Conservation (phyloP, 2,329 filamentous ascomycete species). For the Paraconiothyrium brasiliense region DNA sequence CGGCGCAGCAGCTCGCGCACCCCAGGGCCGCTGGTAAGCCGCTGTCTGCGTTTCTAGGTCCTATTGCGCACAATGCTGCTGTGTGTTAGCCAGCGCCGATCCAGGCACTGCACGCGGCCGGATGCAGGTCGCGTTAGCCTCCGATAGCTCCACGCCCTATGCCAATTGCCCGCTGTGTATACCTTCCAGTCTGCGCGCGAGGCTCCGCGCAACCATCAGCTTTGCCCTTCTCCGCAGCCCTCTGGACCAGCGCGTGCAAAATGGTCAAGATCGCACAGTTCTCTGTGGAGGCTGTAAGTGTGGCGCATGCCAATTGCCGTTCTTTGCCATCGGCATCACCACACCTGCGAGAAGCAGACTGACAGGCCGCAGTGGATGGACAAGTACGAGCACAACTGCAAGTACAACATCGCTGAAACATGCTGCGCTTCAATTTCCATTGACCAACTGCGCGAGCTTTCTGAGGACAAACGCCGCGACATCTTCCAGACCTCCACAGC, state of each 20-base stretch:
- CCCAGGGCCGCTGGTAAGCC: not conserved
- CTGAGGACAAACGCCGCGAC: constrained; percentile 61
- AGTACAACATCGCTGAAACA: constrained; percentile 80
- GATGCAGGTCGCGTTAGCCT: not conserved
- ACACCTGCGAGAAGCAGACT: constrained; percentile 11
- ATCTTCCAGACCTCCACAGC: constrained; percentile 64
- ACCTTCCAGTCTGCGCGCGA: not conserved
- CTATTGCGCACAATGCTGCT: not conserved
- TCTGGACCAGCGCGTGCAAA: not conserved
- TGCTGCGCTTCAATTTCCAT: constrained; percentile 80
- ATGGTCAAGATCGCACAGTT: constrained; percentile 71
- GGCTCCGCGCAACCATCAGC: not conserved
- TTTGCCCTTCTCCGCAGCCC: not conserved
- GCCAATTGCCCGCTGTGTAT: constrained; percentile 24
- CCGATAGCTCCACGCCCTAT: constrained; percentile 28
- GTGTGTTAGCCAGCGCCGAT: not conserved
- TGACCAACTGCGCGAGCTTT: constrained; percentile 70
- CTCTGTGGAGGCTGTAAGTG: constrained; percentile 73
- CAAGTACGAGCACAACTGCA: constrained; percentile 60
- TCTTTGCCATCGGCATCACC: not conserved
- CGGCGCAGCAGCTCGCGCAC: no score
- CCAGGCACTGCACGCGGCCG: constrained; percentile 5
- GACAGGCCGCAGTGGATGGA: constrained; percentile 63
- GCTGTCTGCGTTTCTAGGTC: not conserved
- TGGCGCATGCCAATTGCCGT: not conserved